Percentiles rank a stretch among this genome's conserved stretches.
These are phyloP conservation scores for Fusarium napiforme DNA, from an alignment of 2,329 filamentous ascomycete genomes.

Conservation along the genomic window DNA sequence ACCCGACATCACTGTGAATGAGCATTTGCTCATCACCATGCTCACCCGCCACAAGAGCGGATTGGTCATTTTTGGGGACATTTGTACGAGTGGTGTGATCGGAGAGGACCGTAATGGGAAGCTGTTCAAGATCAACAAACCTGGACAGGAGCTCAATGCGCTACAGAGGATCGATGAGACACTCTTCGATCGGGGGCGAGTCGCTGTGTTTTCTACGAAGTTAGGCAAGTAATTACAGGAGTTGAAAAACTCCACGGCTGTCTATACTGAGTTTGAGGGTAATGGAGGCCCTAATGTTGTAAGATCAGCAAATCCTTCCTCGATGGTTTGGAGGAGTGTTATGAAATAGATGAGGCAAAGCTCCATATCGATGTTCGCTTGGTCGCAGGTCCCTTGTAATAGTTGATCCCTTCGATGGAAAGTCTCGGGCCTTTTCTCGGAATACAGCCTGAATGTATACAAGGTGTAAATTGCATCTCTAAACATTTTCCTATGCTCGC, in stretches of 20 bases:
- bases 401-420: too few species aligned
- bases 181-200: not conserved
- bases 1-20: not conserved
- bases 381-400: too few species aligned
- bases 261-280: not conserved
- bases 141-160: not conserved
- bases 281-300: not conserved
- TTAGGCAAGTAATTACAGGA: too few species aligned
- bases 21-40: not conserved
- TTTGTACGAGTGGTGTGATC: not conserved
- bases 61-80: not conserved
- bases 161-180: not conserved
- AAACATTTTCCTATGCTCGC: too few species aligned
- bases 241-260: too few species aligned
- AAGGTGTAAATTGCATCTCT: too few species aligned
- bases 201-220: not conserved
- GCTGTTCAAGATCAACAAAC: not conserved
- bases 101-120: not conserved
- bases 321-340: too few species aligned
- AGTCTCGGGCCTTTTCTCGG: too few species aligned
- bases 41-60: constrained; percentile 4
- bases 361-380: too few species aligned
- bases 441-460: too few species aligned
- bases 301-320: not conserved
- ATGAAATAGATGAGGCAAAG: too few species aligned